Evolutionary conservation across 306 rosid genomes (phyloP), one percentile per base, ranked within the genome.

Genomic region (Pyrus pyrifolia): DNA sequence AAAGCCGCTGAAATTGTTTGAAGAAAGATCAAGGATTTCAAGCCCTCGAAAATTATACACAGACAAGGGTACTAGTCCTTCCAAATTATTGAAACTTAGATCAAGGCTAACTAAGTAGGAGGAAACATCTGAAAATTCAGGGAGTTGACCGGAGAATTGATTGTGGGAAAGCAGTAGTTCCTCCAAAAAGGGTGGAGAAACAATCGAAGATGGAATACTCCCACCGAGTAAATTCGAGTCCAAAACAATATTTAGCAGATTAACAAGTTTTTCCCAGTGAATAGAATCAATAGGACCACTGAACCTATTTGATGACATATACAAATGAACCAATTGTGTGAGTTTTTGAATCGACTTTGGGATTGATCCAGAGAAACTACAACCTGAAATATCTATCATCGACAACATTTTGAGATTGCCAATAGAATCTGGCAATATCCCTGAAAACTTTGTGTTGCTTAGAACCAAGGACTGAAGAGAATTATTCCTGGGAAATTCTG

Each of bases 31-130:
- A 29, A 85, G 87, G 11, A 1, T 0, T 0, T 0, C 8, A 0
- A 86, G 89, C 4, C 72, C 45, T 2, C 0, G 51, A 3, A 89
- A 70, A 31, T 64, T 1, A 25, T 65, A 85, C 38, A 83, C 15
- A 4, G 71, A 76, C 19, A 1, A 0, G 1, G 87, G 89, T 73
- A 88, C 53, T 0, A 77, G 57, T 11, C 97, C 93, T 22, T 81
- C 81, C 73, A 91, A 67, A 4, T 58, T 38, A 51, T 89, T 91
- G 67, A 18, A 73, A 4, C 85, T 72, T 38, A 91, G 79, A 79
- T 83, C 86, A 13, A 46, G 0, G 53, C 15, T 67, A 44, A 81
- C 49, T 0, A 7, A 17, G 91, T 49, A 14, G 88, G 72, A 12
- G 33, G 9, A 51, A 88, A 88, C 61, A n/a, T 11, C 1, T 1